Base-by-base conservation (phyloP, 306 rosid genomes). In the Medicago truncatula region DNA sequence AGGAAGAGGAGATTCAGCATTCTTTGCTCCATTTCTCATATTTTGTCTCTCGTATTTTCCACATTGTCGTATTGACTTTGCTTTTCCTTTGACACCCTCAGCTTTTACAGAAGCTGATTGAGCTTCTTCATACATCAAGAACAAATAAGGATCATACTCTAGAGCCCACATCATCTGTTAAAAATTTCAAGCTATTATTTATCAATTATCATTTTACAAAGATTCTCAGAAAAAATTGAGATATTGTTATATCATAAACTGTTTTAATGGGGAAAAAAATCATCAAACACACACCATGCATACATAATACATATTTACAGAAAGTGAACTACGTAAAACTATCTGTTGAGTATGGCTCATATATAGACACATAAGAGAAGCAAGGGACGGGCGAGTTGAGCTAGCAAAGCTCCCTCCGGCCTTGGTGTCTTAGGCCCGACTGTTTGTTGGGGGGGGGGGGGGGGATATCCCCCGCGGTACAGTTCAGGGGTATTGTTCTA, bases 101-200 rank as follows among this genome's bases (percentile, higher is more conserved):
- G 75, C 75, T 62, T 75, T 89, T 67, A 80, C 85, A 28, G 75
- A 76, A 70, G 78, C 80, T 25, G 82, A 54, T 36, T 83, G 80
- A 57, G 96, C 68, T 46, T 89, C 93, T 84, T 96, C 97, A 67
- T 96, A 96, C 79, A 88, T 59, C 20, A 52, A 69, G 83, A 78
- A 92, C 76, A 90, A 71, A 38, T 83, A 87, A 34, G 99, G 99
- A 71, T 96, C 99, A 9, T 90, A 96, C 74, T 96, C 99, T 49
- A 96, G 85, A 49, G 99, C 98, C 99, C 99, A 96, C 99, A 96
- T 96, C 99, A 96, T 96, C 99, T 96, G 92, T 81, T 65, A 60
- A 81, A 80, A 75, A 53, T 56, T 34, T 73, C 12, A 80, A 72
- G 67, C 47, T 77, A 64, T 64, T 73, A 78, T 43, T 52, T 20